Conservation (phyloP, 805 yeast genomes). For the Tanozyma kutaoensis region DNA sequence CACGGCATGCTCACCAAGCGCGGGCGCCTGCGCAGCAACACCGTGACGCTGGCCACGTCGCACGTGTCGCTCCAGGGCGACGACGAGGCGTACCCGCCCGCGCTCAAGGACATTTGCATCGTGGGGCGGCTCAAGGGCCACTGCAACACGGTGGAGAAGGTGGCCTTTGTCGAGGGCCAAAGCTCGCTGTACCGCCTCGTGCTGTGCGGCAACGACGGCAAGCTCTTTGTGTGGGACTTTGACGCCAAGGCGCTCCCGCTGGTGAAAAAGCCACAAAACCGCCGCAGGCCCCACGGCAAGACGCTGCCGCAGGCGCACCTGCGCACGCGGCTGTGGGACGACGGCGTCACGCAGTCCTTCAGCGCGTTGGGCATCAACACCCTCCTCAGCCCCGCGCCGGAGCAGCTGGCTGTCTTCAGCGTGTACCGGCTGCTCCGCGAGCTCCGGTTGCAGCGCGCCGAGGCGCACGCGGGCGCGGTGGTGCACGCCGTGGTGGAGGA, state of each 20-base stretch:
- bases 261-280: conserved; percentile 8
- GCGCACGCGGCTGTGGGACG: no score
- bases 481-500: conserved; percentile 25
- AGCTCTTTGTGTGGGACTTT: conserved; percentile 29
- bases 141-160: conserved; percentile 18
- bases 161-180: conserved; percentile 13
- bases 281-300: no score
- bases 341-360: no score
- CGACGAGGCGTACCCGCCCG: conserved; percentile 23
- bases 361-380: conserved; percentile 7
- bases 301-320: background rate
- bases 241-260: conserved; percentile 27
- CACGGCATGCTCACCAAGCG: conserved; percentile 14
- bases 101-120: conserved; percentile 21
- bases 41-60: no score
- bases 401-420: conserved; percentile 7
- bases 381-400: conserved; percentile 4
- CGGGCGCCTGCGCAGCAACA: conserved; percentile 1
- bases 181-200: conserved; percentile 2
- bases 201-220: conserved; percentile 24
- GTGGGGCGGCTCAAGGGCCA: conserved; percentile 27
- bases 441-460: conserved; percentile 19
- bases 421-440: conserved; percentile 22
- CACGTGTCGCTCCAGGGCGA: no score
- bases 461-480: conserved; percentile 9